Conservation (phyloP, 495 filamentous ascomycete species). For the Mycothermus thermophilus region DNA sequence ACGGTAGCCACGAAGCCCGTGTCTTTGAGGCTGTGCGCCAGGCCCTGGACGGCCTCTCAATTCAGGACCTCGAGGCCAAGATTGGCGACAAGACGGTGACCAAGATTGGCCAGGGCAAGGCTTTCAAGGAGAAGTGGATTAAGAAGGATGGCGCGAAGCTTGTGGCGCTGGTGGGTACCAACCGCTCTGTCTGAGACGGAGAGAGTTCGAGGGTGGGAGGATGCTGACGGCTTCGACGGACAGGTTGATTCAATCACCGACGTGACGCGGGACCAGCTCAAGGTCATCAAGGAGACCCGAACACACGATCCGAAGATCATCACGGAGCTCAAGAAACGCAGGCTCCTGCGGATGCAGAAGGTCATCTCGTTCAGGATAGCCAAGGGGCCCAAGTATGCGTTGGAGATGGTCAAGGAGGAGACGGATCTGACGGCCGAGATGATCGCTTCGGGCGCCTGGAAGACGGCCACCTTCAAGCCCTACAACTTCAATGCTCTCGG, state of each 20-base stretch:
- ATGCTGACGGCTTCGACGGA: slow-evolving; percentile 8
- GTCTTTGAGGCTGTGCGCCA: slow-evolving; percentile 77
- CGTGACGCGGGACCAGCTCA: slow-evolving; percentile 57
- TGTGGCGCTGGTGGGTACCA: slow-evolving; percentile 11
- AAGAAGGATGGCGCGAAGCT: slow-evolving; percentile 47
- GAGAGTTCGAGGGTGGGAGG: too few species aligned
- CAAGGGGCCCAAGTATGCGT: slow-evolving; percentile 78
- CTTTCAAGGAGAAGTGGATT: slow-evolving; percentile 95
- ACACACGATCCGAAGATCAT: slow-evolving; percentile 60
- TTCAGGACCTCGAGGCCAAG: slow-evolving; percentile 57
- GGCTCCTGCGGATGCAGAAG: slow-evolving; percentile 68
- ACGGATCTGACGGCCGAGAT: slow-evolving; percentile 93
- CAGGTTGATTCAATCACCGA: slow-evolving; percentile 61
- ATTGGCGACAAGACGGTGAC: slow-evolving; percentile 73
- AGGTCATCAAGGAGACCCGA: slow-evolving; percentile 51
- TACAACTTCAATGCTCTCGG: slow-evolving; percentile 96
- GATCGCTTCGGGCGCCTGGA: slow-evolving; percentile 67
- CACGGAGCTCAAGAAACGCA: slow-evolving; percentile 74
- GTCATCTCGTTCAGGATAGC: slow-evolving; percentile 67
- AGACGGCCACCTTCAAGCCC: slow-evolving; percentile 79
- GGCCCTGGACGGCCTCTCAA: slow-evolving; percentile 64
- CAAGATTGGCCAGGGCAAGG: slow-evolving; percentile 88
- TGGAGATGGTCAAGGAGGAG: slow-evolving; percentile 79
- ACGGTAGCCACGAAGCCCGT: slow-evolving; percentile 89
- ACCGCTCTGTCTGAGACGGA: background rate